phyloP scores from a whole-genome alignment of 2,329 filamentous ascomycete species.

The Pyricularia pennisetigena region DNA sequence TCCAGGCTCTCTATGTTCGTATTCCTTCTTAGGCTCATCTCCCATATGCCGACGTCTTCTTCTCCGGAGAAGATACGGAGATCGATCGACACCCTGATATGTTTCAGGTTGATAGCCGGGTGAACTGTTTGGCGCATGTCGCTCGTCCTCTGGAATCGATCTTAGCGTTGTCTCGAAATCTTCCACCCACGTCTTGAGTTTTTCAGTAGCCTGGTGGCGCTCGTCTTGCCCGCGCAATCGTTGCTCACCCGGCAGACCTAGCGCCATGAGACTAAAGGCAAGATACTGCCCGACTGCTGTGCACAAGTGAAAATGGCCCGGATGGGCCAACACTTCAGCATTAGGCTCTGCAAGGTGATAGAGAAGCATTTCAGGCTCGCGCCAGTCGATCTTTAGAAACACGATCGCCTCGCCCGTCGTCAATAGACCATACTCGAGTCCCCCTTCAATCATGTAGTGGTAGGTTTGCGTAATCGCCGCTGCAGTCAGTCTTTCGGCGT shows the following conservation, averaged over 20 bases:
- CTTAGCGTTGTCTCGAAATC: not conserved
- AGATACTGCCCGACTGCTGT: conserved; percentile 20
- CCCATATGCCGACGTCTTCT: not conserved
- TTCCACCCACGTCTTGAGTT: no score
- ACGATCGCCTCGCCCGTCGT: conserved; percentile 31
- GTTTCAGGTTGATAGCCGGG: not conserved
- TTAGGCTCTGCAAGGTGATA: conserved; percentile 21
- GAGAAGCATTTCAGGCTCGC: conserved; percentile 15
- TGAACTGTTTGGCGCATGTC: not conserved
- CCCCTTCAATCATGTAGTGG: conserved; percentile 36
- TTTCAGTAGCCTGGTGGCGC: no score
- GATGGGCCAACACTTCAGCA: conserved; percentile 15
- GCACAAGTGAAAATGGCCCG: conserved; percentile 10
- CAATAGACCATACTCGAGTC: conserved; percentile 31
- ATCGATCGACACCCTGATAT: not conserved
- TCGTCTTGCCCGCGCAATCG: no score
- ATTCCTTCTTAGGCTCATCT: not conserved
- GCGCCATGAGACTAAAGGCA: conserved; percentile 18
- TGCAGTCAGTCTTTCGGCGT: conserved; percentile 25
- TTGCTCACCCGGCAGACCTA: conserved; percentile 7
- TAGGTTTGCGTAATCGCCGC: conserved; percentile 36
- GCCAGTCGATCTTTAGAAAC: conserved; percentile 23
- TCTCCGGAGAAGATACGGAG: not conserved
- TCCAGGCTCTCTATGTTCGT: not conserved
- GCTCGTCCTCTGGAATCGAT: not conserved